phyloP scores from a whole-genome alignment of 345 rosid species.

The Melaleuca quinquenervia region DNA sequence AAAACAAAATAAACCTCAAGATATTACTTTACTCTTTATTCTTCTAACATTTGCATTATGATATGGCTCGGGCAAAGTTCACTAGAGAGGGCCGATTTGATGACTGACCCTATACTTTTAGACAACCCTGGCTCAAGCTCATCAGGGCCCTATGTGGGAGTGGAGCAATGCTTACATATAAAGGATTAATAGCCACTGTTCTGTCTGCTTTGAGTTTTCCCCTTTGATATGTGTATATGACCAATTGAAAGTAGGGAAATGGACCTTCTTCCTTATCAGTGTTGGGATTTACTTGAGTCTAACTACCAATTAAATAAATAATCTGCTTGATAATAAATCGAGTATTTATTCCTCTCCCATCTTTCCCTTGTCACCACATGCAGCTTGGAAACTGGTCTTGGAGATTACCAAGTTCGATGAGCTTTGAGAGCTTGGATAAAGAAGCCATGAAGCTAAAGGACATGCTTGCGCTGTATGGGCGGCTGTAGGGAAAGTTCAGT shows the following conservation, averaged over 20 bases:
- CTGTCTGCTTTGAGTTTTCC: not conserved
- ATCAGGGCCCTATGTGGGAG: not conserved
- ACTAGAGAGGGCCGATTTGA: not conserved
- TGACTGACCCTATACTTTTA: not conserved
- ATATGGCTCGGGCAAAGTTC: not conserved
- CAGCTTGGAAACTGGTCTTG: constrained; percentile 91
- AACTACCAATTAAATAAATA: not conserved
- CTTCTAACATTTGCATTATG: no score
- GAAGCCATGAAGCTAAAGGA: constrained; percentile 44
- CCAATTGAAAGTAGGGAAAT: not conserved
- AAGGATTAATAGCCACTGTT: not conserved
- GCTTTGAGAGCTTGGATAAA: constrained; percentile 47
- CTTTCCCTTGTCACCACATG: not conserved
- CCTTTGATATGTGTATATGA: not conserved
- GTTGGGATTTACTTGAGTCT: not conserved
- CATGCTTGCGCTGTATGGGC: constrained; percentile 53
- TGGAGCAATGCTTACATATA: not conserved
- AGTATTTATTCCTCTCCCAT: not conserved
- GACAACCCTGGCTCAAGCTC: not conserved
- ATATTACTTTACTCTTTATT: no score
- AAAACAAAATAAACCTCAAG: no score
- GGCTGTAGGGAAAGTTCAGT: constrained; percentile 16
- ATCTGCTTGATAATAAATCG: not conserved
- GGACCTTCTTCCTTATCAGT: not conserved
- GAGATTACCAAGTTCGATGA: constrained; percentile 61